Conservation (phyloP, 2,329 filamentous ascomycete genomes). For the Stagonosporopsis vannaccii region DNA sequence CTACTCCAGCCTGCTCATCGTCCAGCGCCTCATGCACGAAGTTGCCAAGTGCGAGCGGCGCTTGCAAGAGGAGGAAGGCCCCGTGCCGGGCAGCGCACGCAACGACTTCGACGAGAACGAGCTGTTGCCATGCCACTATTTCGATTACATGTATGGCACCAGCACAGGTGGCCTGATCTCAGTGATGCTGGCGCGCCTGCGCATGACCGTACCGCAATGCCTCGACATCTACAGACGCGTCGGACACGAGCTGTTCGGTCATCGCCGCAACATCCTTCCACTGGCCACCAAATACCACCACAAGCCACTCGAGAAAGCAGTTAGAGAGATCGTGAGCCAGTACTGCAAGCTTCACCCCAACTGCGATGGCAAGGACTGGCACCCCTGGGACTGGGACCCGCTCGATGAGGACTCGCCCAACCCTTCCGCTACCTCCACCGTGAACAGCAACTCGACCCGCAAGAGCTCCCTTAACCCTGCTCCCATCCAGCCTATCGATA, state of each 20-base stretch:
- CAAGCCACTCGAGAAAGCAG: constrained; percentile 57
- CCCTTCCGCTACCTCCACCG: constrained; percentile 15
- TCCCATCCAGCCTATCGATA: constrained; percentile 30
- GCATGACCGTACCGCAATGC: constrained; percentile 58
- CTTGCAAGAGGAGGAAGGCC: constrained; percentile 54
- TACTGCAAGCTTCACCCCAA: constrained; percentile 53
- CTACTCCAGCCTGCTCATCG: constrained; percentile 59
- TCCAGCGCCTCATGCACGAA: constrained; percentile 59
- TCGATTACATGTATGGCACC: constrained; percentile 62
- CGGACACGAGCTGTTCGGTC: constrained; percentile 58
- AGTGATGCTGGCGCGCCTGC: constrained; percentile 58
- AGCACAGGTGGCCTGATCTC: constrained; percentile 61
- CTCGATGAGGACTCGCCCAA: constrained; percentile 28
- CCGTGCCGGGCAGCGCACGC: constrained; percentile 35
- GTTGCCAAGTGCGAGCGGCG: constrained; percentile 54
- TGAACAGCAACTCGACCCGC: constrained; percentile 32
- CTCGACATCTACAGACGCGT: constrained; percentile 57
- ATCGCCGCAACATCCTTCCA: constrained; percentile 53
- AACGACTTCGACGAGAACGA: constrained; percentile 51
- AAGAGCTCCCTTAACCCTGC: constrained; percentile 17
- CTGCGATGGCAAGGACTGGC: constrained; percentile 55
- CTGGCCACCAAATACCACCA: constrained; percentile 59
- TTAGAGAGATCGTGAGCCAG: constrained; percentile 54
- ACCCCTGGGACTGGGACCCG: constrained; percentile 50
- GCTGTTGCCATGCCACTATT: constrained; percentile 60